phyloP scores from a whole-genome alignment of 345 rosid genomes.

The Nasturtium officinale region DNA sequence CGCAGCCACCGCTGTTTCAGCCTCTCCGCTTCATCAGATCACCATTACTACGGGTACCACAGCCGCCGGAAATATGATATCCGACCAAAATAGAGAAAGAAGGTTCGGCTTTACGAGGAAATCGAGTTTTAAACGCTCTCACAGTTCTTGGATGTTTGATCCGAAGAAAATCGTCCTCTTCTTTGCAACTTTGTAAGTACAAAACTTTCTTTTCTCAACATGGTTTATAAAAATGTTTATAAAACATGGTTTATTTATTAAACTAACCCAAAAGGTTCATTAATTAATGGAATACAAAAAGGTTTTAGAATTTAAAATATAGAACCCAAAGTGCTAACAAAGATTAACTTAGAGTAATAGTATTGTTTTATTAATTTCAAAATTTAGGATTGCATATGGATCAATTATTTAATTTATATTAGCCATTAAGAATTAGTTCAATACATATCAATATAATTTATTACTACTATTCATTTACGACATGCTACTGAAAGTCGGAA shows the following conservation, averaged over 20 bases:
- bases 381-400: background rate
- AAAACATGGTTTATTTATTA: background rate
- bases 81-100: slow-evolving; percentile 48
- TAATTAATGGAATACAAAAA: background rate
- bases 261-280: background rate
- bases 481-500: background rate
- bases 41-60: slow-evolving; percentile 58
- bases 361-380: background rate
- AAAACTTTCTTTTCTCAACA: background rate
- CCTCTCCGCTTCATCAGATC: slow-evolving; percentile 64
- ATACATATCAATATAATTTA: background rate
- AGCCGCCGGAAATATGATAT: slow-evolving; percentile 34
- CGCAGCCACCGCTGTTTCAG: slow-evolving; percentile 25
- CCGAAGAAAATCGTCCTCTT: slow-evolving; percentile 86
- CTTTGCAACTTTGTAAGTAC: slow-evolving; percentile 85
- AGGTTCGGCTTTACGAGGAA: slow-evolving; percentile 51
- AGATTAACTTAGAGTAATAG: background rate
- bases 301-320: background rate
- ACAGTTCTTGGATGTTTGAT: slow-evolving; percentile 65
- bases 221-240: too few relatives aligned
- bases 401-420: background rate
- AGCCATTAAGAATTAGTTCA: background rate
- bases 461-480: background rate
- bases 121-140: slow-evolving; percentile 67
- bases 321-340: slow-evolving; percentile 4